Conservation (phyloP, 2,329 filamentous ascomycete genomes). For the Penicillium sclerotiorum region DNA sequence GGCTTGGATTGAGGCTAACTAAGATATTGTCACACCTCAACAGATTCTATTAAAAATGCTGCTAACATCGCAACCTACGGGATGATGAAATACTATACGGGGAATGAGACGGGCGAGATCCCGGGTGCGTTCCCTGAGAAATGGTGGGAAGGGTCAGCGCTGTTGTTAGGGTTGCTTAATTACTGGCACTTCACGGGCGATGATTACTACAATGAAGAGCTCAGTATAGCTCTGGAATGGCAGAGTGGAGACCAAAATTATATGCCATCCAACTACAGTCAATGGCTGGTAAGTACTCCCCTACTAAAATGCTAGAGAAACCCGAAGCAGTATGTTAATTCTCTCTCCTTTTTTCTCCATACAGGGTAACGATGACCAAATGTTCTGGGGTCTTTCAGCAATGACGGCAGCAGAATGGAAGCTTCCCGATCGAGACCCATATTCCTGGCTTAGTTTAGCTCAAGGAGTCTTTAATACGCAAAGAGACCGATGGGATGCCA, state of each 20-base stretch:
- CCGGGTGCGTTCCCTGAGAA: slow-evolving; percentile 67
- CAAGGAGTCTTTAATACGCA: slow-evolving; percentile 74
- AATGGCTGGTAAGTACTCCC: slow-evolving; percentile 22
- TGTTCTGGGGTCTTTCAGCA: slow-evolving; percentile 69
- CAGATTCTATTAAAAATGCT: slow-evolving; percentile 49
- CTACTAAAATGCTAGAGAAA: not conserved
- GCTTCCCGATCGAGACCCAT: slow-evolving; percentile 60
- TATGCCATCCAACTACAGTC: slow-evolving; percentile 42
- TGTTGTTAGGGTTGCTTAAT: slow-evolving; percentile 70
- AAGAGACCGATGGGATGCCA: slow-evolving; percentile 68
- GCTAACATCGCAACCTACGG: slow-evolving; percentile 49
- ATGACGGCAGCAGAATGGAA: slow-evolving; percentile 68
- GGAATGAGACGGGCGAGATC: slow-evolving; percentile 54
- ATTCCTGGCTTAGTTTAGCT: slow-evolving; percentile 59
- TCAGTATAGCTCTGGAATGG: slow-evolving; percentile 46
- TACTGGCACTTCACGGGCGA: slow-evolving; percentile 72
- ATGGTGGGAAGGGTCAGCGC: slow-evolving; percentile 73
- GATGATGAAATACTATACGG: slow-evolving; percentile 57
- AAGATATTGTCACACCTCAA: not conserved
- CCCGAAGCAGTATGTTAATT: slow-evolving; percentile 49
- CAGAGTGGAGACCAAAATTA: slow-evolving; percentile 40
- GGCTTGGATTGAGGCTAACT: not conserved
- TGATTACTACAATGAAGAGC: slow-evolving; percentile 61
- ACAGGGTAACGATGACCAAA: slow-evolving; percentile 70
- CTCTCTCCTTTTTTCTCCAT: slow-evolving; percentile 22